A percentile compares a stretch with the other conserved stretches of the same genome.
Conservation (phyloP, 2,329 filamentous ascomycete species). For the Pseudogymnoascus sp. region DNA sequence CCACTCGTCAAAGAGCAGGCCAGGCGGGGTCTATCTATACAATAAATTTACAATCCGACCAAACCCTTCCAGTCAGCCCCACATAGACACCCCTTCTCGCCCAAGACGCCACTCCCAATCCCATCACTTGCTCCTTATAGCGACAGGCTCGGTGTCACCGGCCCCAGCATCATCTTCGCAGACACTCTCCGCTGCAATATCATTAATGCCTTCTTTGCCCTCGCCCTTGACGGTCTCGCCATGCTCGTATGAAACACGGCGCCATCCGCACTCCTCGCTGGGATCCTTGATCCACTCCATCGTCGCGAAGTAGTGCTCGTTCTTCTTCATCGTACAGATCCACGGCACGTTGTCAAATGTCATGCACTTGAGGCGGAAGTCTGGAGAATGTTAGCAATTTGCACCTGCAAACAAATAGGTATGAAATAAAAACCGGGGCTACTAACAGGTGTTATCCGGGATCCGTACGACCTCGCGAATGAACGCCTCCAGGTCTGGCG, state of each 20-base stretch:
- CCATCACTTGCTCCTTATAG: background rate
- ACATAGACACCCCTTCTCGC: background rate
- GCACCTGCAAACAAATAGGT: slow-evolving; percentile 9
- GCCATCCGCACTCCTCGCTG: slow-evolving; percentile 53
- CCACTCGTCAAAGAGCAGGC: slow-evolving; percentile 2
- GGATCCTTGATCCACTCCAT: slow-evolving; percentile 62
- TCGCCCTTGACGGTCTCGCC: slow-evolving; percentile 47
- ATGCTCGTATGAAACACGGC: slow-evolving; percentile 54
- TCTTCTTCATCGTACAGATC: slow-evolving; percentile 99
- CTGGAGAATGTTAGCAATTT: slow-evolving; percentile 32
- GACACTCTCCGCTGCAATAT: slow-evolving; percentile 17
- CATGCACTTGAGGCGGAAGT: slow-evolving; percentile 94
- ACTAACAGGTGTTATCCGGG: slow-evolving; percentile 82
- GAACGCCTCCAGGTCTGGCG: slow-evolving; percentile 74
- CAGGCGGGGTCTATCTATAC: slow-evolving; percentile 6
- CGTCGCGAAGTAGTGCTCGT: slow-evolving; percentile 85
- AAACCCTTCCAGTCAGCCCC: background rate
- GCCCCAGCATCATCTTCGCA: background rate
- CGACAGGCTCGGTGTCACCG: background rate
- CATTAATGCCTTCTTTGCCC: slow-evolving; percentile 30
- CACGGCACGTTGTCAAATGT: slow-evolving; percentile 98
- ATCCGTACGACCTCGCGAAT: slow-evolving; percentile 76
- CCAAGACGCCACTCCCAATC: background rate
- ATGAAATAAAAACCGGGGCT: background rate
- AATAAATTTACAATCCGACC: slow-evolving; percentile 7